These are phyloP conservation scores for Gonapodya prolifera DNA, from an alignment of 192 early-diverging fungal species.

Conservation along the genomic window DNA sequence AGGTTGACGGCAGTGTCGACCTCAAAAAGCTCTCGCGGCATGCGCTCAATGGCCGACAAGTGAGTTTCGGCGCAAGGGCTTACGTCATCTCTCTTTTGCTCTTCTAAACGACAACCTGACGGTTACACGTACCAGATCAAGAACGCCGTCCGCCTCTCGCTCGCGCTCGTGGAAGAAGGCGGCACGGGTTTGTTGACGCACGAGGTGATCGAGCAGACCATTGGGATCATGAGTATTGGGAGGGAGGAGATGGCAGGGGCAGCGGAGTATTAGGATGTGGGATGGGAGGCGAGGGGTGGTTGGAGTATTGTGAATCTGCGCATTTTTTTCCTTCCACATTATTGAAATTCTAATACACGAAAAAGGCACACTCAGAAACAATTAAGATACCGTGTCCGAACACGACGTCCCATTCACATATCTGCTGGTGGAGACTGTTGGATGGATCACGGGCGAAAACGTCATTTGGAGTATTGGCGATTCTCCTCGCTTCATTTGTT, in stretches of 20 bases:
- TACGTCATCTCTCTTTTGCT: neutral
- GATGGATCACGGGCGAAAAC: no score
- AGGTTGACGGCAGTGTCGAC: neutral
- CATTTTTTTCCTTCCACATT: no score
- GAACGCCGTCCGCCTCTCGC: neutral
- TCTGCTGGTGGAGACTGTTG: no score
- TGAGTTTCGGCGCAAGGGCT: no score
- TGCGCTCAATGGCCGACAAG: neutral
- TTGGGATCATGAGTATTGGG: conserved; percentile 23
- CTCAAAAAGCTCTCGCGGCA: neutral
- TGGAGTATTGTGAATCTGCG: no score
- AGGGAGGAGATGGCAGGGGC: conserved; percentile 20
- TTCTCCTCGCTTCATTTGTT: no score
- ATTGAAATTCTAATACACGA: no score
- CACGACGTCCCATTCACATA: no score
- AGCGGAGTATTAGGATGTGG: conserved; percentile 4
- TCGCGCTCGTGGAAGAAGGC: neutral
- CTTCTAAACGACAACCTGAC: neutral
- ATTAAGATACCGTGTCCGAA: no score
- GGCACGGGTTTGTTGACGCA: conserved; percentile 12
- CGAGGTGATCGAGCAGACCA: conserved; percentile 25
- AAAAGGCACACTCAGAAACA: no score
- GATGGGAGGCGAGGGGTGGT: no score
- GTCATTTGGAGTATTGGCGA: no score
- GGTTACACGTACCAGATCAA: neutral